These are phyloP conservation scores for Mrakia frigida DNA, from an alignment of 768 basidiomycete genomes.

Conservation along the genomic window DNA sequence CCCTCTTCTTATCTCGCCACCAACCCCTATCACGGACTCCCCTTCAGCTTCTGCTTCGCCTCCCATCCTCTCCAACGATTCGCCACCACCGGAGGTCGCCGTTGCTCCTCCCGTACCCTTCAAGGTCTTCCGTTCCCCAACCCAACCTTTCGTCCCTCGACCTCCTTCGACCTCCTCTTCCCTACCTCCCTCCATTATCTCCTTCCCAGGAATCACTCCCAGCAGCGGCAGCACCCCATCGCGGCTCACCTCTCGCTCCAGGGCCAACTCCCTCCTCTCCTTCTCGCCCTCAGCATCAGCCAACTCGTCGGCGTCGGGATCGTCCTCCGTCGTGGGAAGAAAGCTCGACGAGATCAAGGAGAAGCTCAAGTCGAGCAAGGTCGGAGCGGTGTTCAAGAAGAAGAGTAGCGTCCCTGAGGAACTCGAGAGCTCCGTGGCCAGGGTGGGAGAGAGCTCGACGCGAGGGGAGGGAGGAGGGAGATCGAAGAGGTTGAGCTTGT, in stretches of 20 bases:
- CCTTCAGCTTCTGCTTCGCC: background rate
- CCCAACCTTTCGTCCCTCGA: background rate
- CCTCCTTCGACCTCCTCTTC: background rate
- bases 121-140: background rate
- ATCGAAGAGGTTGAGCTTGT: background rate
- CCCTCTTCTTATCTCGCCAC: background rate
- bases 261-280: conserved; percentile 8
- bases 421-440: background rate
- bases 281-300: background rate
- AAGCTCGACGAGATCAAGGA: conserved; percentile 19
- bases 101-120: background rate
- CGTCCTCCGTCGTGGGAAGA: background rate
- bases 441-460: background rate
- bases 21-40: background rate
- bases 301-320: background rate
- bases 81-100: background rate
- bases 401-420: background rate
- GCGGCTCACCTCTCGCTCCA: background rate
- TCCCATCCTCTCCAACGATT: background rate
- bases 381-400: background rate
- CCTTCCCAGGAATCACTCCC: background rate
- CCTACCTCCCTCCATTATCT: background rate
- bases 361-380: conserved; percentile 1
- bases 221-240: background rate
- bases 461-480: background rate